Percentiles rank a stretch among this genome's conserved stretches.
These are phyloP conservation scores for Cladophialophora chaetospira DNA, from an alignment of 2,329 filamentous ascomycete species.

Conservation along the genomic window DNA sequence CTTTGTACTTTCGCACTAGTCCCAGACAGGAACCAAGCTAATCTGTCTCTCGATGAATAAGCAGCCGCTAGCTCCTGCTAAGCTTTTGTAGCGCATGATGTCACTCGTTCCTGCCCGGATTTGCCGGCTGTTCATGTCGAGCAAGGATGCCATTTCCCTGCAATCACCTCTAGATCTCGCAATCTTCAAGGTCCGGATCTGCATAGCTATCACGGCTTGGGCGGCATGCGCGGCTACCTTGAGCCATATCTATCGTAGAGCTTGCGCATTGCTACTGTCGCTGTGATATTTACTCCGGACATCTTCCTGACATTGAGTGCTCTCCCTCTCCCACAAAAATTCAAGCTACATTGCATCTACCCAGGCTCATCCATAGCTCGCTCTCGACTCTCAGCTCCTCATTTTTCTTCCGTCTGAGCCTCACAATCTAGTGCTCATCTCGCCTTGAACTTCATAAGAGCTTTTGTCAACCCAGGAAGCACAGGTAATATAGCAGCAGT, in stretches of 20 bases:
- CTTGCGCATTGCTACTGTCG: not conserved
- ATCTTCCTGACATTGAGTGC: not conserved
- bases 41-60: slow-evolving; percentile 11
- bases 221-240: slow-evolving; percentile 12
- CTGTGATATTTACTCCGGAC: slow-evolving; percentile 6
- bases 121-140: not conserved
- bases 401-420: no score
- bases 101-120: slow-evolving; percentile 9
- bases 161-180: slow-evolving; percentile 4
- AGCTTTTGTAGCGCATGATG: slow-evolving; percentile 16
- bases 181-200: slow-evolving; percentile 3
- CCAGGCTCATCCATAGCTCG: no score
- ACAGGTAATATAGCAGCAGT: not conserved
- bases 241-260: slow-evolving; percentile 11
- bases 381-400: no score
- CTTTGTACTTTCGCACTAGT: not conserved
- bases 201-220: slow-evolving; percentile 11
- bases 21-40: slow-evolving; percentile 4
- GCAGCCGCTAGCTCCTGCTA: slow-evolving; percentile 1
- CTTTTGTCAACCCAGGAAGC: no score
- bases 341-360: no score
- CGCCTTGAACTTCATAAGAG: no score
- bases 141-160: not conserved
- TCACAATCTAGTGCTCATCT: no score
- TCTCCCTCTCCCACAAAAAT: not conserved